Percentiles rank a stretch among this genome's conserved stretches.
Evolutionary conservation across 352 stramenopile species (phyloP).

Genomic region (Globisporangium iwayamae): DNA sequence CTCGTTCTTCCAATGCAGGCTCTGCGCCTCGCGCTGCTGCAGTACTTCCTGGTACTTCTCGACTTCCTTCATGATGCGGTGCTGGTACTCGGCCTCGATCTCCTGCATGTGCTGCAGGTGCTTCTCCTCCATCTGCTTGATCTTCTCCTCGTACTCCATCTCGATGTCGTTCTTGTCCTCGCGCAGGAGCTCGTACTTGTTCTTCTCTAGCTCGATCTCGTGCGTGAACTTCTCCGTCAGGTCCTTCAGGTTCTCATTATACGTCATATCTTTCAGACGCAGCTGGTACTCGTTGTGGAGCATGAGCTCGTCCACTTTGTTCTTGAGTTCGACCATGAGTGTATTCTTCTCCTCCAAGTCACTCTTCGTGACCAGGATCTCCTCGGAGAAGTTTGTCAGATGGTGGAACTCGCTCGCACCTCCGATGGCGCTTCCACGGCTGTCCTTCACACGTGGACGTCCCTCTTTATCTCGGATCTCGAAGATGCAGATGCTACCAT

Average conservation of each 20-base stretch:
- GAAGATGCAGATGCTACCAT: constrained; percentile 85
- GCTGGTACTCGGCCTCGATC: constrained; percentile 87
- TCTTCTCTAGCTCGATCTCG: constrained; percentile 91
- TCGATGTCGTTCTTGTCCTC: constrained; percentile 93
- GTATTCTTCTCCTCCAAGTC: constrained; percentile 92
- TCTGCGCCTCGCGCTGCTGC: constrained; percentile 83
- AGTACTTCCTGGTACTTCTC: constrained; percentile 88
- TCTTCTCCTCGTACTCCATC: constrained; percentile 90
- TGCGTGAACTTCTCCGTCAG: constrained; percentile 91
- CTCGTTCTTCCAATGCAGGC: constrained; percentile 64
- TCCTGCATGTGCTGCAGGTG: constrained; percentile 91
- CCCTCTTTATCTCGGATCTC: constrained; percentile 88
- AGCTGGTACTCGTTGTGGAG: constrained; percentile 95
- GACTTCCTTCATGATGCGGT: constrained; percentile 92
- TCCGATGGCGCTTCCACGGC: background rate
- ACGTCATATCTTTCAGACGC: constrained; percentile 94
- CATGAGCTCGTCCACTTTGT: constrained; percentile 93
- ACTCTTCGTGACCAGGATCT: constrained; percentile 86
- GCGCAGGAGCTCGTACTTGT: constrained; percentile 86
- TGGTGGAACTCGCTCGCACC: constrained; percentile 22
- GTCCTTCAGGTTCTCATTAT: constrained; percentile 94
- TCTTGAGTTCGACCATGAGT: constrained; percentile 91
- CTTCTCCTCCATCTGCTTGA: constrained; percentile 89
- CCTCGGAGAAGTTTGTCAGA: constrained; percentile 51
- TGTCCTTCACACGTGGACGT: constrained; percentile 42